Evolutionary conservation across 345 rosid genomes (phyloP).

Genomic region (Carallia pectinifolia): DNA sequence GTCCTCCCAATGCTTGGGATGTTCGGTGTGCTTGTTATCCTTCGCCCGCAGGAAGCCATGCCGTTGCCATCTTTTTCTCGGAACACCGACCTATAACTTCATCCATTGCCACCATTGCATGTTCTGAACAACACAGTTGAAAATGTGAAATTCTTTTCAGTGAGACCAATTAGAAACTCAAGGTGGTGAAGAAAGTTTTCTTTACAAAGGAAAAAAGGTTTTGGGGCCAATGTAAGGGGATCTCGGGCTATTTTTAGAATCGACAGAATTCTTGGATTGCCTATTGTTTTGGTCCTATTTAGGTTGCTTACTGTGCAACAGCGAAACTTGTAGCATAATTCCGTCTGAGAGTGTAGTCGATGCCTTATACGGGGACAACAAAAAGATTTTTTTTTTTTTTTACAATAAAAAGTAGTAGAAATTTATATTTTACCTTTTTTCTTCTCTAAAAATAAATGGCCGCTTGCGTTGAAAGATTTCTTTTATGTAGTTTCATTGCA

Average conservation of each 20-base stretch:
- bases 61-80: slow-evolving; percentile 95
- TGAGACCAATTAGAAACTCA: too few species aligned
- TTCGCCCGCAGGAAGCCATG: slow-evolving; percentile 84
- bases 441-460: too few species aligned
- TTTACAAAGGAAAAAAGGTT: neutral
- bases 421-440: too few species aligned
- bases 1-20: slow-evolving; percentile 97
- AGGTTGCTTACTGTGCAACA: slow-evolving; percentile 19
- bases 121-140: too few species aligned
- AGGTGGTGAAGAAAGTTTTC: too few species aligned
- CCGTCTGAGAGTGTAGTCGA: slow-evolving; percentile 4
- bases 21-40: slow-evolving; percentile 83
- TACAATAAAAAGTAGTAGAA: too few species aligned
- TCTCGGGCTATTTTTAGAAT: slow-evolving; percentile 6
- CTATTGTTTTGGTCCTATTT: too few species aligned
- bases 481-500: too few species aligned
- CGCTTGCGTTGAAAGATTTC: too few species aligned
- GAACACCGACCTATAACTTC: slow-evolving; percentile 64
- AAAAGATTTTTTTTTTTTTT: too few species aligned
- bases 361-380: slow-evolving; percentile 5
- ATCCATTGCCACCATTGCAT: neutral
- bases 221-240: neutral
- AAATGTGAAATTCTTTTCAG: too few species aligned
- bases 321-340: slow-evolving; percentile 35
- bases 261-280: neutral